Conservation (phyloP, 2,329 filamentous ascomycete species). For the Emmonsiellopsis sp. region DNA sequence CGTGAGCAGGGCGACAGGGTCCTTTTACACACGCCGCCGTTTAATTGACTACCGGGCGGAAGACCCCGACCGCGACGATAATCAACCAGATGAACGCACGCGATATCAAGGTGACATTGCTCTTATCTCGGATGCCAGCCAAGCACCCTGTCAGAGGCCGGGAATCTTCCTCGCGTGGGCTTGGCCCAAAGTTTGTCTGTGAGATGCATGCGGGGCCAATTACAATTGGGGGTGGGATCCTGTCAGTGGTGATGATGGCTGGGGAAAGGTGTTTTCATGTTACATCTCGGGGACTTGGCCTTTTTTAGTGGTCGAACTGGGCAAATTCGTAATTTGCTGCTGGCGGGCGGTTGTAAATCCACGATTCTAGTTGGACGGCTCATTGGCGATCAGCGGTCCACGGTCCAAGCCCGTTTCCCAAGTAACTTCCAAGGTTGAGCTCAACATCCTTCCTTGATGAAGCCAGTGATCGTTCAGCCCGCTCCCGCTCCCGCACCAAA, state of each 20-base stretch:
- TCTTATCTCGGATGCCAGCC: background rate
- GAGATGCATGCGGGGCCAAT: background rate
- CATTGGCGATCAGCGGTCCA: background rate
- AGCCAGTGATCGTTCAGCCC: background rate
- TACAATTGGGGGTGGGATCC: background rate
- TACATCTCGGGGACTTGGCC: slow-evolving; percentile 2
- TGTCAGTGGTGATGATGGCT: background rate
- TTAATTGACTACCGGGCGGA: background rate
- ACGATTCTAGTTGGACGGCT: background rate
- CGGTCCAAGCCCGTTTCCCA: background rate
- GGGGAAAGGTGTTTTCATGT: background rate
- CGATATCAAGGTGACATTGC: background rate
- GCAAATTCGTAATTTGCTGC: background rate
- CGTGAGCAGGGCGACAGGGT: background rate
- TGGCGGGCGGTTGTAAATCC: too few species aligned
- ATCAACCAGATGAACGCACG: background rate
- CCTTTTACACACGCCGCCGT: background rate
- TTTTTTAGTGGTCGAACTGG: background rate
- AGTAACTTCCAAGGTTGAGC: background rate
- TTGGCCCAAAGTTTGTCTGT: background rate
- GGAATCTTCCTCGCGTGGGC: background rate
- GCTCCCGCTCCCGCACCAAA: too few species aligned
- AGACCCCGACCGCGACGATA: background rate
- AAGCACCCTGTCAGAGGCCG: background rate
- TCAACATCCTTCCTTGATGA: background rate